Evolutionary conservation across 768 basidiomycete species (phyloP).

Genomic region (Xerocomus spinulosus): DNA sequence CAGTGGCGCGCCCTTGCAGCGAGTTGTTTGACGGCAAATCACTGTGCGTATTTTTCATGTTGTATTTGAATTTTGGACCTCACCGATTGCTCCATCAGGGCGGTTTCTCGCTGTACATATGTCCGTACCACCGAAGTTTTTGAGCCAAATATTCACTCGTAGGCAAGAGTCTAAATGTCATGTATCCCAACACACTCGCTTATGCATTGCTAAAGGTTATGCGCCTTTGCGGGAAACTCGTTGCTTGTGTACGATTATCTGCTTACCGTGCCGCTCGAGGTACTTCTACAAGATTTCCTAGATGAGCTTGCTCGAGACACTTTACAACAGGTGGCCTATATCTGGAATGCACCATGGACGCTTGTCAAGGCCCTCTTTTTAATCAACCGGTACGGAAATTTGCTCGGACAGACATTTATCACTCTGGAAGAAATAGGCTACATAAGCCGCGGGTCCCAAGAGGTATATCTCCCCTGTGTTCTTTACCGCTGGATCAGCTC

Average conservation of each 20-base stretch:
- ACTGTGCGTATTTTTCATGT: background rate
- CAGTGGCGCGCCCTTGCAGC: background rate
- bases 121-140: background rate
- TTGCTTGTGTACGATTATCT: slow-evolving; percentile 26
- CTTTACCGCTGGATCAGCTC: background rate
- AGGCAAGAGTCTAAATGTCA: background rate
- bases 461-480: background rate
- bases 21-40: background rate
- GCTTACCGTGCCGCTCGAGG: slow-evolving; percentile 26
- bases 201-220: slow-evolving; percentile 3
- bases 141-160: background rate
- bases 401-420: slow-evolving; percentile 19
- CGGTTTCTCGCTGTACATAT: slow-evolving; percentile 4
- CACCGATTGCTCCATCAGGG: background rate
- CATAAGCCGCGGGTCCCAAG: slow-evolving; percentile 10
- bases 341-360: slow-evolving; percentile 17
- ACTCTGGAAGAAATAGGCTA: slow-evolving; percentile 22
- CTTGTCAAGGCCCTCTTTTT: slow-evolving; percentile 11
- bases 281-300: background rate
- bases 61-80: background rate
- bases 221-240: slow-evolving; percentile 15
- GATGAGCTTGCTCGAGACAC: background rate
- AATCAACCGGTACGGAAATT: slow-evolving; percentile 10
- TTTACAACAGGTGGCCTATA: slow-evolving; percentile 9
- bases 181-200: background rate